Evolutionary conservation across 306 rosid species (phyloP), one percentile per base, ranked within the genome.

Genomic region (Benincasa hispida): DNA sequence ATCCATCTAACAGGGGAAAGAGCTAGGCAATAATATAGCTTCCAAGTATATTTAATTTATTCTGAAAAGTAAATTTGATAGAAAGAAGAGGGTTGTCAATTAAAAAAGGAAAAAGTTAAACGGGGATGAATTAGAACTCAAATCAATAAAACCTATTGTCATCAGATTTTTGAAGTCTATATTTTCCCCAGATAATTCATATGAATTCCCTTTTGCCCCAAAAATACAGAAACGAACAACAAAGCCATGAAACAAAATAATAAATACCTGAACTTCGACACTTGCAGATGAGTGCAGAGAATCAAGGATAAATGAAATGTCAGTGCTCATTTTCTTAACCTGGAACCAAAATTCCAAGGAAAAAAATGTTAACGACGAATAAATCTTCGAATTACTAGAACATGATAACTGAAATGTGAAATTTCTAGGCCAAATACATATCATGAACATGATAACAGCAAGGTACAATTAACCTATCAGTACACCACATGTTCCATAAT

Each of bases 241-340:
- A 45, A 24, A 76, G 14, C 58, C 57, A 17, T 32, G 18, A 58
- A 37, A 37, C 67, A 37, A 72, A 68, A 74, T 34, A 50, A 39
- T 19, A 79, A 75, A 66, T 66, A 92, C 99, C 99, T 86, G 91
- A 82, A 94, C 92, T 89, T 94, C 97, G 76, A 94, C 86, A 39
- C 78, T 78, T 76, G 60, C 76, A 67, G 99, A 94, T 79, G 83
- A 81, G 82, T 80, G 96, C 86, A 94, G 79, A 41, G 93, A 89
- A 62, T 92, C 97, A 80, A 92, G 86, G 81, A 94, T 94, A 82
- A 89, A 92, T 14, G 87, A 74, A 77, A 92, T 80, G 83, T 94
- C 96, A 8, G 85, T 78, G 78, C 91, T 84, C 99, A 94, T 90
- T 85, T 53, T 85, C 87, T 87, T 92, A 79, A 94, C 91, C 94